Base-by-base conservation (phyloP, 2,329 filamentous ascomycete species). In the Bretziella fagacearum region DNA sequence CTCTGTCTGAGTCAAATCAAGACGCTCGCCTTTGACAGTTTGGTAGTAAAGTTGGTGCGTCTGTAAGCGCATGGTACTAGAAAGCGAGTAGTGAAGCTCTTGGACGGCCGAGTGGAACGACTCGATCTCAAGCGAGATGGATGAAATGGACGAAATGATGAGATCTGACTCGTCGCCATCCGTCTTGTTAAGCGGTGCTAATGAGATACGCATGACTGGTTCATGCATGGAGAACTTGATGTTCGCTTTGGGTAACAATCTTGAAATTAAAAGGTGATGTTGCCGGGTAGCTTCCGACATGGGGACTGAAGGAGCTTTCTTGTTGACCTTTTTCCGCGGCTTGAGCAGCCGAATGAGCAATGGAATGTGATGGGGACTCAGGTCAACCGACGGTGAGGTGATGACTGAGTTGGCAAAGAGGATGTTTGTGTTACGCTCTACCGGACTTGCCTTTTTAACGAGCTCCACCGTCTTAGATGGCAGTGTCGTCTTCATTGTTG, bases 211-310 rank as follows among this genome's bases (percentile, higher is more conserved):
- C 52, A 96, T 61, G 13, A 98, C 93, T 1, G 91, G 91, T 59
- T 98, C 91, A 57, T 98, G 91, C 63, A 98, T 82, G 0, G 91
- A 95, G 33, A 96, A 78, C 58, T 96, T 98, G 61, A 96, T 81
- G 56, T 74, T 93, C 1, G 89, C 83, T 64, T 96, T 96, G 1
- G 91, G 91, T 6, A 98, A 68, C 3, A 96, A 71, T n/a, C 84
- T 77, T 11, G 89, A 94, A 25, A 98, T 81, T 27, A 98, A 66
- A 46, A 77, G 71, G 54, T 86, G 73, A 33, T 67, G 69, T 54
- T 67, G 68, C 50, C 69, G 63, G 40, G 60, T 60, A n/a, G 63
- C 62, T 2, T 55, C 32, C n/a, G 46, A 25, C 27, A 44, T 22
- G 7, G 47, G n/a, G 25, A 44, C 17, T 11, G 40, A 43, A 6